Conservation (phyloP, 306 rosid species). For the Abrus precatorius region DNA sequence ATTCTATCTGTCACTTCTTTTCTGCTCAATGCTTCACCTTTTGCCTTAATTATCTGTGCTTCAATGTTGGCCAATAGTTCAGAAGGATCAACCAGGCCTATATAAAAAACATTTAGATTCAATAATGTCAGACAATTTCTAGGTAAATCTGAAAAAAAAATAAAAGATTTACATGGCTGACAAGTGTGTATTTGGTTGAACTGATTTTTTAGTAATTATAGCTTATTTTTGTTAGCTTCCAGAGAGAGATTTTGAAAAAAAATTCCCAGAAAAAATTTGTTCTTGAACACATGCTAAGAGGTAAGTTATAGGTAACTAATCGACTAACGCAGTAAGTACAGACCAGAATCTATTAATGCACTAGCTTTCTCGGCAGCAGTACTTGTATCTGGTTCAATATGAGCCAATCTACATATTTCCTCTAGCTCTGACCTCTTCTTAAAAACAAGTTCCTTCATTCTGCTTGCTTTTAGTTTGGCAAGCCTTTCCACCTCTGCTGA, state of each 20-base stretch:
- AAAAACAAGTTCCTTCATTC: conserved; percentile 96
- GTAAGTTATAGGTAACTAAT: conserved; percentile 11
- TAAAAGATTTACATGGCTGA: neutral
- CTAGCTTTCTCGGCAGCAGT: conserved; percentile 87
- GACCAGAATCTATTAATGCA: conserved; percentile 96
- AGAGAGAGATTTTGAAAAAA: neutral
- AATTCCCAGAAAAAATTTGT: neutral
- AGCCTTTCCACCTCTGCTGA: conserved; percentile 91
- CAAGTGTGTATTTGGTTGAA: neutral
- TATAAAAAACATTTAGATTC: conserved; percentile 24
- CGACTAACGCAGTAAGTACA: conserved; percentile 9
- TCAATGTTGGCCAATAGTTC: conserved; percentile 91
- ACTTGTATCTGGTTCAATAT: conserved; percentile 88
- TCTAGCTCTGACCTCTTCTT: conserved; percentile 88
- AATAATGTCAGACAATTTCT: neutral
- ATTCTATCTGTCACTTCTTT: conserved; percentile 89
- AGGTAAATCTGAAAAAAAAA: conserved; percentile 2
- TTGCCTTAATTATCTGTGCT: conserved; percentile 77
- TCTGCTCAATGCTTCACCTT: conserved; percentile 86
- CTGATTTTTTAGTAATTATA: neutral
- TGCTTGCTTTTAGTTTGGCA: conserved; percentile 84
- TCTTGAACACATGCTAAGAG: neutral
- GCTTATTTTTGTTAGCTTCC: neutral
- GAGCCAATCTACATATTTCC: conserved; percentile 84
- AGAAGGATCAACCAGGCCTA: conserved; percentile 91